Base-by-base conservation (phyloP, 2,329 filamentous ascomycete genomes). In the Ophiostoma australiae region DNA sequence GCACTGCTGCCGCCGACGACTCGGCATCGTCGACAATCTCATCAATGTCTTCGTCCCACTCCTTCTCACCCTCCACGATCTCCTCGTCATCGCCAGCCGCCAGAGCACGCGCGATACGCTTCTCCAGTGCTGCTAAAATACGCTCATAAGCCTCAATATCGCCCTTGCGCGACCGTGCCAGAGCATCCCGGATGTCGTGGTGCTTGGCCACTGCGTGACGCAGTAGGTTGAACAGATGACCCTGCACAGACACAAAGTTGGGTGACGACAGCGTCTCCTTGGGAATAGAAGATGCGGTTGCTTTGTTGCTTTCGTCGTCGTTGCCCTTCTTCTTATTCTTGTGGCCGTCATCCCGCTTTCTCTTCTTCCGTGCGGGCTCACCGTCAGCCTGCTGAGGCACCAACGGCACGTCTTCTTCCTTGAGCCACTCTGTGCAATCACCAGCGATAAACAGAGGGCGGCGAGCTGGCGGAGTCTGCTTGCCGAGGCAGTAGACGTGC, bases 201-300 rank as follows among this genome's bases (percentile, higher is more conserved):
- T 97, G 91, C 73, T 85, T 86, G 1, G 89, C 84, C 44, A 99
- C 89, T 33, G 98, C 86, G 41, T 94, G 89, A 20, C 94, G 87
- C 31, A 98, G 86, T 35, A 99, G 86, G 78, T 97, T 91, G 83
- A 99, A 99, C 63, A 97, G 86, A 79, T 99, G 95, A 0, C 93
- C 89, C 79, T 98, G 94, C 85, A 97, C 92, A 44, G 89, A 89
- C 13, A 86, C 84, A 67, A 97, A 83, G 78, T 95, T 98, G 3
- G 82, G 87, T 77, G 79, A 81, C 66, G 73, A 69, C 1, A 55
- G 68, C 1, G 44, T 31, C 3, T 71, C 69, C 75, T 72, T 78
- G 75, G 69, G 70, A 5, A 71, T 68, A 15, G 35, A 48, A 4
- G 11, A 35, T 39, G 68, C 61, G 17, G 52, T 8, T 0, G 17